Conservation (phyloP, 1,284 basidiomycete species). For the Neolentinus lepideus region DNA sequence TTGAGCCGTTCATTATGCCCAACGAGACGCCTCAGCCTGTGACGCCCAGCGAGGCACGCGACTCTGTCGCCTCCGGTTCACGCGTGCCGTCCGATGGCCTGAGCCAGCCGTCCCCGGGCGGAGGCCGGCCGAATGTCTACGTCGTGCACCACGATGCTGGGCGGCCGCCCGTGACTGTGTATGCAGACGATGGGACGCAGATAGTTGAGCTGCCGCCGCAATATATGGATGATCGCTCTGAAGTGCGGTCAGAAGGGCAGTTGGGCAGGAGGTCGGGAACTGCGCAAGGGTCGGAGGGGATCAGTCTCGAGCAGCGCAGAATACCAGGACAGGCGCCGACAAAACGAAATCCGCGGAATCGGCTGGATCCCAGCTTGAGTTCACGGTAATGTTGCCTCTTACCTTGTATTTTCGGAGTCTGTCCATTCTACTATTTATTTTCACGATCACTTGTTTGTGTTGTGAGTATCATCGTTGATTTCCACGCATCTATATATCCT, state of each 20-base stretch:
- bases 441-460: not conserved
- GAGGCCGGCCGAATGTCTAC: conserved; percentile 34
- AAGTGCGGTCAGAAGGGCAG: not conserved
- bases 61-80: not conserved
- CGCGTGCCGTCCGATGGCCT: not conserved
- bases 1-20: conserved; percentile 40
- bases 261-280: not conserved
- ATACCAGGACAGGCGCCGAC: not conserved
- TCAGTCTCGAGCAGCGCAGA: not conserved
- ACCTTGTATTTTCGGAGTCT: not conserved
- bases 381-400: not conserved
- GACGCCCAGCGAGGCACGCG: not conserved
- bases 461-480: no score
- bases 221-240: conserved; percentile 24
- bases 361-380: not conserved
- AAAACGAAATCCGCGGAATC: not conserved
- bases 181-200: conserved; percentile 43
- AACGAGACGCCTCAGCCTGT: conserved; percentile 14
- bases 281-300: not conserved
- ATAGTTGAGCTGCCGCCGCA: conserved; percentile 51
- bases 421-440: not conserved
- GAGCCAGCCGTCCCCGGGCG: conserved; percentile 3
- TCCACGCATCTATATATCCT: not conserved
- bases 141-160: conserved; percentile 54
- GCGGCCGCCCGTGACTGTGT: conserved; percentile 48